A percentile compares a stretch with the other conserved stretches of the same genome.
Evolutionary conservation across 176 grass and related monocot genomes (phyloP).

Genomic region (Zea mays): Zm-B73-REFERENCE-NAM-5.0 NC_050096.1:261293501-261294000

Average conservation of each 20-base stretch:
- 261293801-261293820: neutral
- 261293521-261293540: neutral
- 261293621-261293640: no score
- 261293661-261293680: neutral
- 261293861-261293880: slow-evolving; percentile 13
- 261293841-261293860: neutral
- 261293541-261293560: neutral
- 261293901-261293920: neutral
- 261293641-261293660: neutral
- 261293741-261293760: neutral
- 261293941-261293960: neutral
- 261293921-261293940: neutral
- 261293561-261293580: neutral
- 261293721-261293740: neutral
- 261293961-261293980: neutral
- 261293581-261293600: no score
- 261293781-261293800: neutral
- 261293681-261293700: neutral
- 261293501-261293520: no score
- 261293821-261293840: neutral
- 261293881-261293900: neutral
- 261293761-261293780: slow-evolving; percentile 8
- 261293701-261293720: neutral
- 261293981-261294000: slow-evolving; percentile 19
- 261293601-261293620: no score